A percentile compares a stretch with the other conserved stretches of the same genome.
Evolutionary conservation across 2,329 filamentous ascomycete genomes (phyloP).

Genomic region (Fusarium piperis): DNA sequence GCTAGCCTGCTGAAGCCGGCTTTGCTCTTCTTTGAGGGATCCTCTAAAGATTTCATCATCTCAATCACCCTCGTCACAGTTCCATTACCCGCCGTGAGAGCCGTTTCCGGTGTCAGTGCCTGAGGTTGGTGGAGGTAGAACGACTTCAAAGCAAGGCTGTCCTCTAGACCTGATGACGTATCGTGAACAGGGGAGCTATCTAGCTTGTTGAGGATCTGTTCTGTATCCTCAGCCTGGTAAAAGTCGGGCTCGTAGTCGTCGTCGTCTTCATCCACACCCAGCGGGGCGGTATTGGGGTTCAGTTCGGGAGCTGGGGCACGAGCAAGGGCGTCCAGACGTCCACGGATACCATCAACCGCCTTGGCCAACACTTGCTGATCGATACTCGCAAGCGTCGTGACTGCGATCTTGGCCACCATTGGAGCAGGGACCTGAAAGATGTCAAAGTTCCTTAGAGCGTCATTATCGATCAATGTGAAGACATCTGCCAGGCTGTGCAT

Average conservation of each 20-base stretch:
- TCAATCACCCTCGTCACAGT: conserved; percentile 81
- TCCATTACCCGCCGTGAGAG: conserved; percentile 77
- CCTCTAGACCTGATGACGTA: conserved; percentile 43
- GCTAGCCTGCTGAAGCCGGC: conserved; percentile 85
- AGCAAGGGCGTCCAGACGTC: conserved; percentile 58
- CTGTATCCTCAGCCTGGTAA: conserved; percentile 77
- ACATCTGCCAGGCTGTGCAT: conserved; percentile 83
- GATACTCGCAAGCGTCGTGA: conserved; percentile 78
- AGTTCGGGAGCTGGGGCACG: conserved; percentile 57
- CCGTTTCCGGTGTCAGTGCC: conserved; percentile 75
- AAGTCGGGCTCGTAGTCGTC: conserved; percentile 91
- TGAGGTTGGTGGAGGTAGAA: conserved; percentile 85
- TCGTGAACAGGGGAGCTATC: conserved; percentile 71
- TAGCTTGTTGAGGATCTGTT: conserved; percentile 81
- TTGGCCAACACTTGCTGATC: conserved; percentile 74
- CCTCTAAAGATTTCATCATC: conserved; percentile 78
- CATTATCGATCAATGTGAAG: conserved; percentile 82
- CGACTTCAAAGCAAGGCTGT: conserved; percentile 72
- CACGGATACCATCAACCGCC: conserved; percentile 73
- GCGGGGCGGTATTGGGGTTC: conserved; percentile 67
- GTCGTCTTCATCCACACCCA: conserved; percentile 82
- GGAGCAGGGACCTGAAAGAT: conserved; percentile 80
- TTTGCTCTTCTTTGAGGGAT: conserved; percentile 70
- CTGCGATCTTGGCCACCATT: conserved; percentile 82
- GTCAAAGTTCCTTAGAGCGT: conserved; percentile 80